Evolutionary conservation across 495 filamentous ascomycete genomes (phyloP), one percentile per base, ranked within the genome.

Genomic region (Aspergillus campestris): DNA sequence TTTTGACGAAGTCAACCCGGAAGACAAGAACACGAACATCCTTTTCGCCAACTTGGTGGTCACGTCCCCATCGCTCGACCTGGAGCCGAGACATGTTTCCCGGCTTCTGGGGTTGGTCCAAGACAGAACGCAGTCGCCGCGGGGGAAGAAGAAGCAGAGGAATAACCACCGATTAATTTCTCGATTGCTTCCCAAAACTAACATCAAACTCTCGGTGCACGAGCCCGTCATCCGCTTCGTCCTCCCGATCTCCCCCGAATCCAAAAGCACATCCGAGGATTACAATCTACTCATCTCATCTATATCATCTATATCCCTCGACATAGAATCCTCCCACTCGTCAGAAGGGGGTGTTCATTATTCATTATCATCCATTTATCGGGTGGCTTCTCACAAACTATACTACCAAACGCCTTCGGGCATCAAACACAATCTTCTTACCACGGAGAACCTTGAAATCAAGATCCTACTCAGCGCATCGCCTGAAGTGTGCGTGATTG

Each of bases 271-370:
- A 18, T 61, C 59, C 10, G 80, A 76, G 38, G 88, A 95, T 49
- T 95, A 89, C 49, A 94, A 96, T 56, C 75, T 99, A 8, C 83
- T 99, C 18, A 95, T 99, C 24, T 92, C 85, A 6, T 88, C 89
- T 29, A 84, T 94, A 32, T 96, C 92, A 0, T 95, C 90, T 0
- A 80, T 97, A 30, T 90, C 89, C 0, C 66, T 96, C 28, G 94
- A 97, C 55, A 73, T 90, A 13, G 92, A 99, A 57, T 96, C 92
- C 5, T 94, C 87, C 8, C 92, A 99, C 66, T 94, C 90, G 14
- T 73, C 82, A 6, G 83, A 85, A 37, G 89, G 84, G 31, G 85
- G 94, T 9, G 69, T 84, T 5, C 86, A 94, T 55, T 99, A 99
- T 60, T 83, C 84, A 14, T 69, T 99, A 8, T 78, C 80, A 7